Conservation (phyloP, 768 basidiomycete species). For the Suillus paluster region DNA sequence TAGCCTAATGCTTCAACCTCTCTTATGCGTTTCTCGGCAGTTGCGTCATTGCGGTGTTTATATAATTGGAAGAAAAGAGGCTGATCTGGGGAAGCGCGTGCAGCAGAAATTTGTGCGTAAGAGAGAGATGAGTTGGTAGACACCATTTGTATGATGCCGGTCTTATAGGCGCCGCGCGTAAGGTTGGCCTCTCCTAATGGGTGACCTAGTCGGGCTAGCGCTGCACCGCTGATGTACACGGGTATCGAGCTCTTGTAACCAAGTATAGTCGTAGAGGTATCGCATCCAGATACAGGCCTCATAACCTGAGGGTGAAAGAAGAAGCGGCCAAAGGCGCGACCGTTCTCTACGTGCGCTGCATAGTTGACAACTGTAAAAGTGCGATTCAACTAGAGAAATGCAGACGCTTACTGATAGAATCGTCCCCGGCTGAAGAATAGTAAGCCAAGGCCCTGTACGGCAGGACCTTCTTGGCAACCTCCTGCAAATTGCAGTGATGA, state of each 20-base stretch:
- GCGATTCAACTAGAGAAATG: slow-evolving; percentile 11
- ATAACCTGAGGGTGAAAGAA: slow-evolving; percentile 89
- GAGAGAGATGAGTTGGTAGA: slow-evolving; percentile 80
- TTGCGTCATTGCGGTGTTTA: slow-evolving; percentile 70
- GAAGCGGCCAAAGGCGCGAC: slow-evolving; percentile 80
- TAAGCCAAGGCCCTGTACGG: slow-evolving; percentile 80
- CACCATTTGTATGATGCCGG: slow-evolving; percentile 84
- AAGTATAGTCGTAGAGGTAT: slow-evolving; percentile 76
- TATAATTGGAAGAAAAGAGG: slow-evolving; percentile 85
- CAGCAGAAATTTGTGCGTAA: slow-evolving; percentile 61
- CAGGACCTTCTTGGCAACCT: slow-evolving; percentile 72
- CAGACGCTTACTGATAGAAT: slow-evolving; percentile 69
- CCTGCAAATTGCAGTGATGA: slow-evolving; percentile 40
- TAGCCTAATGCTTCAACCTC: slow-evolving; percentile 77
- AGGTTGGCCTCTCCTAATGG: slow-evolving; percentile 89
- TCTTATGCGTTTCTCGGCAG: slow-evolving; percentile 70
- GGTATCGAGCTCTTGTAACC: slow-evolving; percentile 75
- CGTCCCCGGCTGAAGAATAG: slow-evolving; percentile 87
- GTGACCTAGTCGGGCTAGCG: slow-evolving; percentile 85
- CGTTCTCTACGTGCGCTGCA: slow-evolving; percentile 68
- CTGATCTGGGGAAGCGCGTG: slow-evolving; percentile 56
- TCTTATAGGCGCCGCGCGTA: slow-evolving; percentile 65
- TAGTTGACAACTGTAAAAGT: slow-evolving; percentile 18
- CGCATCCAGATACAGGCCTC: slow-evolving; percentile 63
- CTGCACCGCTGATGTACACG: slow-evolving; percentile 83